Evolutionary conservation across 2,329 filamentous ascomycete species (phyloP).

Genomic region (Pseudogymnoascus sp.): DNA sequence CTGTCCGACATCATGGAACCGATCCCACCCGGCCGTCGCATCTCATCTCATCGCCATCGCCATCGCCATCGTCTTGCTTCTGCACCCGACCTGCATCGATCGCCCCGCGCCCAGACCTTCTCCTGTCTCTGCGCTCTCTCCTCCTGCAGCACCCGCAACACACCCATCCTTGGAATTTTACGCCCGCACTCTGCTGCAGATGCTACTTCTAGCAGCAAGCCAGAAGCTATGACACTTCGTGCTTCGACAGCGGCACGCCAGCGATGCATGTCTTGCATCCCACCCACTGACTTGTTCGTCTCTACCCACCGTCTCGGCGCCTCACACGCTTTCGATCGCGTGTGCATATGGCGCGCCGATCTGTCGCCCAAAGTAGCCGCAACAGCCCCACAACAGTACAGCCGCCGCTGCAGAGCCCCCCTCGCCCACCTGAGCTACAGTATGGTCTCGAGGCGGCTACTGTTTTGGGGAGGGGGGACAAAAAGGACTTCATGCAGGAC

Average conservation of each 20-base stretch:
- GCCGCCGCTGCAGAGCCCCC: neutral
- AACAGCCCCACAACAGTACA: neutral
- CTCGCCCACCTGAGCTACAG: neutral
- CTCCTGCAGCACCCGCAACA: neutral
- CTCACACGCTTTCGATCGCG: constrained; percentile 5
- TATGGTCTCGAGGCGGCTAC: neutral
- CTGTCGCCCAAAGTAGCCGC: neutral
- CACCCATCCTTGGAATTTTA: neutral
- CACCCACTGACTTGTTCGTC: neutral
- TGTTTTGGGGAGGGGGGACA: neutral
- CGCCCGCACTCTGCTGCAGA: neutral
- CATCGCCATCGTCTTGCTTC: neutral
- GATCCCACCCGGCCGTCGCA: neutral
- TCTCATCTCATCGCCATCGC: constrained; percentile 4
- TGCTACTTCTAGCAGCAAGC: too few relatives aligned
- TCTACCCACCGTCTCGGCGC: neutral
- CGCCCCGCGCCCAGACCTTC: neutral
- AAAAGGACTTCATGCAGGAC: neutral
- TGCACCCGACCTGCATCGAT: neutral
- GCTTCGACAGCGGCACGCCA: neutral
- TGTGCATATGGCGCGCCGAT: neutral
- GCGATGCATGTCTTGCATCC: neutral
- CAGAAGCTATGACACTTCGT: neutral
- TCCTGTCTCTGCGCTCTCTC: neutral
- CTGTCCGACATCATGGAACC: neutral